Evolutionary conservation across 257 asterid genomes (phyloP).

Genomic region (Fraxinus cuspidata): DNA sequence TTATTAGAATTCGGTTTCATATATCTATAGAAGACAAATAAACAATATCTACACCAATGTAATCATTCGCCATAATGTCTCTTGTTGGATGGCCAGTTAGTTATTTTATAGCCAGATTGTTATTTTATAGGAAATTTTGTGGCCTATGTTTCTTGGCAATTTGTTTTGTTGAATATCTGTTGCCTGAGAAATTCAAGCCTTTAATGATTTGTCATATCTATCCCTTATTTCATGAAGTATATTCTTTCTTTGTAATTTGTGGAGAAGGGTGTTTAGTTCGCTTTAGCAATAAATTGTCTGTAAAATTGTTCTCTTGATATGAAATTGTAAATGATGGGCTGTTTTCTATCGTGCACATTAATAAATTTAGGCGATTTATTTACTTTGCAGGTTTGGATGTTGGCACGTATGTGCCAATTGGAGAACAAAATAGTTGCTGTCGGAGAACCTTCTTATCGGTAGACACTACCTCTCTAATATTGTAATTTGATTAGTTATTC

Average conservation of each 20-base stretch:
- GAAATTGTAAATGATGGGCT: neutral
- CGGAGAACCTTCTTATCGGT: constrained; percentile 96
- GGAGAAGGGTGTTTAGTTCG: constrained; percentile 10
- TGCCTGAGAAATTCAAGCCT: neutral
- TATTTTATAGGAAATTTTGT: neutral
- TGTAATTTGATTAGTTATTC: neutral
- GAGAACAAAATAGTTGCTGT: constrained; percentile 92
- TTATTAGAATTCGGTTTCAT: neutral
- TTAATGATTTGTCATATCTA: neutral
- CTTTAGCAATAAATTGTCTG: neutral
- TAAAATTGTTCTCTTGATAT: neutral
- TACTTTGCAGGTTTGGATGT: constrained; percentile 76
- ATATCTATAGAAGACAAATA: neutral
- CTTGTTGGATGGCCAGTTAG: constrained; percentile 5
- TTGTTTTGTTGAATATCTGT: neutral
- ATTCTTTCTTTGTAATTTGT: neutral
- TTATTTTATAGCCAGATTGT: neutral
- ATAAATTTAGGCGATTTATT: constrained; percentile 4
- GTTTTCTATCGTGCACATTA: neutral
- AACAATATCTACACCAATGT: neutral
- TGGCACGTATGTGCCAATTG: constrained; percentile 93
- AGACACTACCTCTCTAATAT: constrained; percentile 12
- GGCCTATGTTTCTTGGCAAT: neutral
- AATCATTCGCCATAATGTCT: neutral
- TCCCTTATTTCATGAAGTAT: constrained; percentile 9